Percentiles rank a stretch among this genome's conserved stretches.
phyloP scores from a whole-genome alignment of 176 grass and related monocot genomes.

The Avena atlantica region DNA sequence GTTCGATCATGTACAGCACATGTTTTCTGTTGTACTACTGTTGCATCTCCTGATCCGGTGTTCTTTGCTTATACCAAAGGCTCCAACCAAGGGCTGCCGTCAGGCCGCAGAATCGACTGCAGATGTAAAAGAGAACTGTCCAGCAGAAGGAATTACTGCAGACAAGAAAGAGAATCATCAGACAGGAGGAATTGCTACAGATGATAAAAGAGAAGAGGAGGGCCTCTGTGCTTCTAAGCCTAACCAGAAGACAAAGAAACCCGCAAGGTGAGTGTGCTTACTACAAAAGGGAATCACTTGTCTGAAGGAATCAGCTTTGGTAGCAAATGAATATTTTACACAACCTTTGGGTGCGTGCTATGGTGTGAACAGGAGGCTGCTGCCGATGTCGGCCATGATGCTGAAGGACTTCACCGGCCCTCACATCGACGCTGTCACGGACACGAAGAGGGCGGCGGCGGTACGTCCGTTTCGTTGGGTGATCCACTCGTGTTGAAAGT shows the following conservation, averaged over 20 bases:
- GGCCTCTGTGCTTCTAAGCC: background rate
- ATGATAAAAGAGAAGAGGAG: background rate
- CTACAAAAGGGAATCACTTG: background rate
- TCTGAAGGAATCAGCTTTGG: background rate
- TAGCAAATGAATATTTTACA: no score
- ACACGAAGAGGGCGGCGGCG: conserved; percentile 32
- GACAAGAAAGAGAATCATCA: background rate
- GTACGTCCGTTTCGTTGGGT: background rate
- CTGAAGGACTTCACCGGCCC: conserved; percentile 54
- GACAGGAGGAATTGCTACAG: no score
- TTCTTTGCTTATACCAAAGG: conserved; percentile 33
- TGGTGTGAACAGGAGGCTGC: conserved; percentile 58
- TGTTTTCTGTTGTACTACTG: conserved; percentile 6
- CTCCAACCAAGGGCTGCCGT: conserved; percentile 22
- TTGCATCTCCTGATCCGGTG: conserved; percentile 3
- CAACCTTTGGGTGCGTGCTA: background rate
- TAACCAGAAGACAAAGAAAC: conserved; percentile 34
- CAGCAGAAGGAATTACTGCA: background rate
- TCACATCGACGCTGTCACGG: conserved; percentile 20
- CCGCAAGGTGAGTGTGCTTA: conserved; percentile 44
- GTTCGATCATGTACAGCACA: no score
- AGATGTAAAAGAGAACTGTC: conserved; percentile 11
- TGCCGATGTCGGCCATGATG: conserved; percentile 52
- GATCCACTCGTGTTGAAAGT: no score
- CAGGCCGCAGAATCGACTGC: background rate